Evolutionary conservation across 1,139 yeast genomes (phyloP).

Genomic region (Kodamaea alishanica): DNA sequence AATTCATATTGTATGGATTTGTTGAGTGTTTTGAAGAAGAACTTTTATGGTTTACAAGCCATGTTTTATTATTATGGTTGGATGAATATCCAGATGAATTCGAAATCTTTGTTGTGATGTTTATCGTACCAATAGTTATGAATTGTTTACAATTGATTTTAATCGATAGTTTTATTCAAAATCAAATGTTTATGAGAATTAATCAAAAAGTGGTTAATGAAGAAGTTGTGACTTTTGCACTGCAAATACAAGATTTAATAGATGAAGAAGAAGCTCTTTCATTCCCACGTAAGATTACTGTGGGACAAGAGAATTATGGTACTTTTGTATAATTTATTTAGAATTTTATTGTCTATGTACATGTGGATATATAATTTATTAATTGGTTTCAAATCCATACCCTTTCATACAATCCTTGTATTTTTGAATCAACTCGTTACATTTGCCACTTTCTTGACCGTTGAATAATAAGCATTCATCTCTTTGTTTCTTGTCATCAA

Average conservation of each 20-base stretch:
- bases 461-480: constrained; percentile 83
- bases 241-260: constrained; percentile 3
- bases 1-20: constrained; percentile 44
- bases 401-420: constrained; percentile 92
- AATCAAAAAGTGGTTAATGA: constrained; percentile 20
- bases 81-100: constrained; percentile 69
- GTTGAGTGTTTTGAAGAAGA: constrained; percentile 40
- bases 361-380: too few relatives aligned
- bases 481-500: constrained; percentile 74
- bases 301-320: constrained; percentile 11
- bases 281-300: not conserved
- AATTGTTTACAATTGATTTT: constrained; percentile 84
- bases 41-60: constrained; percentile 45
- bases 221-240: not conserved
- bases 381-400: constrained; percentile 61
- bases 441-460: constrained; percentile 82
- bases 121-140: constrained; percentile 73
- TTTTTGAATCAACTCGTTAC: constrained; percentile 63
- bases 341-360: too few relatives aligned
- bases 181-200: constrained; percentile 28
- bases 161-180: constrained; percentile 81
- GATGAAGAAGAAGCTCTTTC: constrained; percentile 1
- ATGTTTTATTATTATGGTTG: constrained; percentile 65
- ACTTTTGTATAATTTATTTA: too few relatives aligned
- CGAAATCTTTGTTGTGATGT: constrained; percentile 83